Conservation (phyloP, 139 green algal genomes). For the Edaphochlamys debaryana region DNA sequence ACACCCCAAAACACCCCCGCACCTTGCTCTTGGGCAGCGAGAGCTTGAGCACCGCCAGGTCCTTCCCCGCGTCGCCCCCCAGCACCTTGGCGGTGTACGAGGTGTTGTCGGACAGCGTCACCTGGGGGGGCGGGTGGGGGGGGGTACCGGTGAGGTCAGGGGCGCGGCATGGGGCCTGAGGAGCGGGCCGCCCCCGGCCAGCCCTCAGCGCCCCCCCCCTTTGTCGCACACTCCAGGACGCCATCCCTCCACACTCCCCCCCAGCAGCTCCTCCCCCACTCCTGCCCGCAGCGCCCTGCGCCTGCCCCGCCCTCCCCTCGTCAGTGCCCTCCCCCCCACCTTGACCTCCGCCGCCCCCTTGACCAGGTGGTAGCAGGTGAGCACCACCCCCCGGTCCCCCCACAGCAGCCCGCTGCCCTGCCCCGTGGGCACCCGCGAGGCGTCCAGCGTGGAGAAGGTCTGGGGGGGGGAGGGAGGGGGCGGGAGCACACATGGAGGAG, state of each 20-base stretch:
- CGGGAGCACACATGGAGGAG: too few relatives aligned
- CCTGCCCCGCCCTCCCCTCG: too few relatives aligned
- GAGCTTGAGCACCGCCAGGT: slow-evolving; percentile 83
- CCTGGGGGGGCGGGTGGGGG: too few relatives aligned
- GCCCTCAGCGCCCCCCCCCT: not conserved
- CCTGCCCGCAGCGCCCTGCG: not conserved
- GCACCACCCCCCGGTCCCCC: slow-evolving; percentile 52
- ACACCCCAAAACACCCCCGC: not conserved
- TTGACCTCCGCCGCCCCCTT: slow-evolving; percentile 57
- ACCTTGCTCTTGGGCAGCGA: slow-evolving; percentile 54
- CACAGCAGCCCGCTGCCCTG: slow-evolving; percentile 80
- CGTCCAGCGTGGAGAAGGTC: slow-evolving; percentile 44
- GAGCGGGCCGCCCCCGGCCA: not conserved
- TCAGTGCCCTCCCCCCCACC: slow-evolving; percentile 26
- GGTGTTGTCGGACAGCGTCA: slow-evolving; percentile 72
- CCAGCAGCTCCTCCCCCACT: not conserved
- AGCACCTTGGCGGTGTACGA: slow-evolving; percentile 73
- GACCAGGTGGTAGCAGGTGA: slow-evolving; percentile 81
- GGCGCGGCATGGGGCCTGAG: too few relatives aligned
- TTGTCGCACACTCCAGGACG: not conserved
- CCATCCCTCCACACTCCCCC: not conserved
- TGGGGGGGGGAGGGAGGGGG: not conserved
- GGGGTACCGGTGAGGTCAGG: too few relatives aligned
- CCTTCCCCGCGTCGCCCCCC: slow-evolving; percentile 74
- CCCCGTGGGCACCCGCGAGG: slow-evolving; percentile 41